Evolutionary conservation across 257 asterid genomes (phyloP).

Genomic region (Solanum arcanum): DNA sequence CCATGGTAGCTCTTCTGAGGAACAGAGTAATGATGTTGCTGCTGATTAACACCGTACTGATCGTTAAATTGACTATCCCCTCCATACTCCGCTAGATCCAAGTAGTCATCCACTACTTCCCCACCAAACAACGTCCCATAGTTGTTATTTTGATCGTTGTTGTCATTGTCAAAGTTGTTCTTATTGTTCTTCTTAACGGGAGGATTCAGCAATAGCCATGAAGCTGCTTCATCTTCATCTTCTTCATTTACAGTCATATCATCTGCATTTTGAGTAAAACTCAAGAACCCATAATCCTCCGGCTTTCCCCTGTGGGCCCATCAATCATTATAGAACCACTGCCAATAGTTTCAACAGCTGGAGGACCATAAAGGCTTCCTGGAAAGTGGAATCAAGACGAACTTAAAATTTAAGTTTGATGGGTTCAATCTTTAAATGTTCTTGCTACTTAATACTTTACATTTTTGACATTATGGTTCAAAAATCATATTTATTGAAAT

Average conservation of each 20-base stretch:
- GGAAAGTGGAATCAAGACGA: neutral
- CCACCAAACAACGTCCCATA: conserved; percentile 18
- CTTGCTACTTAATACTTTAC: neutral
- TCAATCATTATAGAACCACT: conserved; percentile 1
- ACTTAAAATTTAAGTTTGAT: neutral
- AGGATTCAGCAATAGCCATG: conserved; percentile 57
- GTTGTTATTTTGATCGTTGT: neutral
- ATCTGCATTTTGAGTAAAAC: conserved; percentile 6
- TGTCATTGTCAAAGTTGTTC: neutral
- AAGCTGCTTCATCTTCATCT: conserved; percentile 60
- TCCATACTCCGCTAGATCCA: conserved; percentile 39
- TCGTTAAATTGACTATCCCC: conserved; percentile 23
- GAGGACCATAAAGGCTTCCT: conserved; percentile 14
- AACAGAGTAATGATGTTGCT: conserved; percentile 16
- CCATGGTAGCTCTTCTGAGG: conserved; percentile 30
- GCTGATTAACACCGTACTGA: conserved; percentile 11
- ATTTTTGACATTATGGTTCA: neutral
- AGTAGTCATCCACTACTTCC: conserved; percentile 39
- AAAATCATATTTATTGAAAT: neutral
- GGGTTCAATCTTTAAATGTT: neutral
- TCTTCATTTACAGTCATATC: conserved; percentile 19
- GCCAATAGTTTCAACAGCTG: neutral
- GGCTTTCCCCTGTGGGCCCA: neutral
- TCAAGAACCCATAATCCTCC: conserved; percentile 15
- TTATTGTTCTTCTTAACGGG: conserved; percentile 15